Evolutionary conservation across 2,329 filamentous ascomycete species (phyloP), one percentile per base, ranked within the genome.

Genomic region (Sphaerulina populicola): DNA sequence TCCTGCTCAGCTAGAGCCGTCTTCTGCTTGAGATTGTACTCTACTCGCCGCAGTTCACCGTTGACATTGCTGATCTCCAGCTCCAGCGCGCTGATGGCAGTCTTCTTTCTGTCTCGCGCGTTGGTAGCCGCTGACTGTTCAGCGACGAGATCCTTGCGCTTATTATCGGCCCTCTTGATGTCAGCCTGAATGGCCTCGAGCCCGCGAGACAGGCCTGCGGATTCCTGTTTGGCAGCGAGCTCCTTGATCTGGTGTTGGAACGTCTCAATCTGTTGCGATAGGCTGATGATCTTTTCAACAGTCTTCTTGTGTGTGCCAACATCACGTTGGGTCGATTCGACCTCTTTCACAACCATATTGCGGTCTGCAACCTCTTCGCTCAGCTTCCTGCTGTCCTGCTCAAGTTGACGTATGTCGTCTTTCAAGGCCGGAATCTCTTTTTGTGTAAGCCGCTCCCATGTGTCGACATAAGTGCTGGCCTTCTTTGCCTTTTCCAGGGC

Each of bases 121-220:
- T 71, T 72, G 0, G 77, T 79, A 30, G 94, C 69, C 60, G 85
- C 86, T 6, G 77, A 69, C 10, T 91, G 75, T 39, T 74, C 77
- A 38, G 74, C 74, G 64, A 86, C 88, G 27, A 82, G 70, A 18
- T 71, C 71, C 49, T 83, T 80, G 58, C 82, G 77, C 63, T 86
- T 81, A 54, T 89, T 86, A 15, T 78, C 78, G 50, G 83, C 76
- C 14, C 73, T 70, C 43, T 81, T 80, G 55, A 89, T 80, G 43
- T 89, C 80, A 47, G 86, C 82, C 60, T 93, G 86, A 47, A 97
- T 89, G 58, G 93, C 86, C 48, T 94, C 86, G 6, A 88, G 77
- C 29, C 86, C 86, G 55, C 87, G 81, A 11, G 80, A 78, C 8
- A 76, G 68, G 10, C 79, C 78, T 23, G 77, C 75, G 11, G 83